Evolutionary conservation across 495 filamentous ascomycete species (phyloP), one percentile per base, ranked within the genome.

Genomic region (Penicillium macrosclerotiorum): DNA sequence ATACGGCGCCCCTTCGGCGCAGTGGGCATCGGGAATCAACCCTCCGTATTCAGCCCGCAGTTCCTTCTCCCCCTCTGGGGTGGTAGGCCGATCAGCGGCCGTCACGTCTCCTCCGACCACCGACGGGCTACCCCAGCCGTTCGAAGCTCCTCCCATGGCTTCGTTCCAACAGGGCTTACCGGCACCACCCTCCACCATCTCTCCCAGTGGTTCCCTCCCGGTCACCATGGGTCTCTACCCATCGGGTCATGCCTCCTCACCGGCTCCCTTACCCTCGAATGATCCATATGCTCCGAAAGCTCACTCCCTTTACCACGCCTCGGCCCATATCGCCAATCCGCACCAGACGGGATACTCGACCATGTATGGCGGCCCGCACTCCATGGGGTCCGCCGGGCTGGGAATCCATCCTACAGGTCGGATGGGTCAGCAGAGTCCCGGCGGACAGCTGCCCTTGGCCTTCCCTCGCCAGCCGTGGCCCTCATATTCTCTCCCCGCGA

Each of bases 231-330:
- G 52, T 7, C 46, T 62, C 16, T 62, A 62, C 36, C 64, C 65
- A 19, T 58, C 68, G 5, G 73, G 76, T 2, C 79, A 82, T 35
- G 72, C 77, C 5, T 67, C 85, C n/a, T 77, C 82, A 4, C 75
- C 81, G 9, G 77, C 78, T 26, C 73, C 82, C 11, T 64, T 83
- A n/a, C 72, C 79, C 20, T 72, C 79, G 4, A 76, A 82, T 37
- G 85, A 89, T 39, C 71, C 68, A 8, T 90, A 85, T 54, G 72
- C 67, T 39, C 58, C 79, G 30, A 77, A 86, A 53, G 71, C 76
- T 13, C 79, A 78, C 16, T 76, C 82, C 22, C 45, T 71, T 11
- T 85, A 81, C 51, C 75, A 74, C 37, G 43, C 74, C 1, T 75
- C 77, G 6, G 74, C 77, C n/a, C 69, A 77, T n/a, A n/a, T n/a